Evolutionary conservation across 441 rosid genomes (phyloP), one percentile per base, ranked within the genome.

Genomic region (California macrophylla): DNA sequence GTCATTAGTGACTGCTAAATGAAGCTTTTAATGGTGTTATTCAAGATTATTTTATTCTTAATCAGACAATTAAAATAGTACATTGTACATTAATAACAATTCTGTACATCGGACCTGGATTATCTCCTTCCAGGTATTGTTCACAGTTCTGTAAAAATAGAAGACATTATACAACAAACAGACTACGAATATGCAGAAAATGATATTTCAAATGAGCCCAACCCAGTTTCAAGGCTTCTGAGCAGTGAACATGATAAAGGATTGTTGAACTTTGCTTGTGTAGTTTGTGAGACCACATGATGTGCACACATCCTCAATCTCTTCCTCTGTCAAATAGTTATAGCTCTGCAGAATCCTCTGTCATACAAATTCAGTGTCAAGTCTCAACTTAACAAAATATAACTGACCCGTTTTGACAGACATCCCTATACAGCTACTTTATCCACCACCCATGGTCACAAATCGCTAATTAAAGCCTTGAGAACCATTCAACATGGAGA

Each of bases 201-300:
- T 26, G 66, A 45, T 69, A 71, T 23, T 65, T 75, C 63, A 64
- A 61, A 64, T 60, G 68, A 69, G 21, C 34, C 50, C 68, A 70
- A 66, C 52, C 73, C 66, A 58, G 64, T 72, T 73, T 80, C 86
- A 91, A 36, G 95, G 93, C 79, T 91, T 91, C 80, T 87, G 85
- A 71, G 97, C 96, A 50, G 94, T 81, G 82, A 88, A 93, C 93
- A 91, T 87, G 61, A 93, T 91, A 82, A 91, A 93, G 23, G 86
- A 75, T 73, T 74, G 89, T 76, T 88, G 78, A 76, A 91, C 84
- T 70, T 78, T 70, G 74, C 79, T 82, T 23, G 75, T 50, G 72
- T 82, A 93, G 85, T 88, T 88, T 25, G 87, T 84, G 32, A 91
- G 91, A 72, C 97, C 97, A 24, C 90, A 93, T 28, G 94, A 80